Evolutionary conservation across 306 rosid genomes (phyloP), one percentile per base, ranked within the genome.

Genomic region (Malus sieversii): DNA sequence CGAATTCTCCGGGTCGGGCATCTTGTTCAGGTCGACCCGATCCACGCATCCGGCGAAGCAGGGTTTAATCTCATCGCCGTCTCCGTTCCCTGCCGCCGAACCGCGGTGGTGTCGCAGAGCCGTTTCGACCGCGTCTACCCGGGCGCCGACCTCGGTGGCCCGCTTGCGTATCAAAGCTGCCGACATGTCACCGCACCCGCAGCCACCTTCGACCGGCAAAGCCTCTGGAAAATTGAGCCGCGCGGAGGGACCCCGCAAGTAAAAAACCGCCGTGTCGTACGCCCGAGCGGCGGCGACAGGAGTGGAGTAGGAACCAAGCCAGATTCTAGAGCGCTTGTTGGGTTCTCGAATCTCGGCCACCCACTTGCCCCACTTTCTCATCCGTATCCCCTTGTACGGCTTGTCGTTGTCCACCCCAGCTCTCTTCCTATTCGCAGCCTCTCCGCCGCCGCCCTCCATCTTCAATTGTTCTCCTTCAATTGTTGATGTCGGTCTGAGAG

Each of bases 351-450:
- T 96, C 88, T 96, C 99, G 35, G 98, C 99, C 65, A 96, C 99
- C 99, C 99, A 96, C 80, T 96, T 96, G 0, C 99, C 99, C 99
- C 99, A 96, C 93, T 96, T 96, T 66, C 99, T 87, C 99, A 96
- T 96, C 89, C 99, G 81, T 72, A 96, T 96, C 86, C 99, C 99
- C 84, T 96, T 96, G 90, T 83, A 96, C 57, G 89, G 90, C 84
- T 89, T 90, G 81, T 89, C 96, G 20, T 85, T 85, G 9, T 78
- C 87, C 0, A 42, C 61, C 38, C 72, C 66, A 38, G 42, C 42
- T 44, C 75, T 74, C 77, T 77, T 82, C 75, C 81, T 86, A 12
- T 72, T 58, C 3, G 27, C 75, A 68, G 73, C 84, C 22, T 72
- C 63, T 51, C 58, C 44, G 14, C 60, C 71, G 61, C 62, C 63